Base-by-base conservation (phyloP, 768 basidiomycete species). In the Tricholoma sp. region DNA sequence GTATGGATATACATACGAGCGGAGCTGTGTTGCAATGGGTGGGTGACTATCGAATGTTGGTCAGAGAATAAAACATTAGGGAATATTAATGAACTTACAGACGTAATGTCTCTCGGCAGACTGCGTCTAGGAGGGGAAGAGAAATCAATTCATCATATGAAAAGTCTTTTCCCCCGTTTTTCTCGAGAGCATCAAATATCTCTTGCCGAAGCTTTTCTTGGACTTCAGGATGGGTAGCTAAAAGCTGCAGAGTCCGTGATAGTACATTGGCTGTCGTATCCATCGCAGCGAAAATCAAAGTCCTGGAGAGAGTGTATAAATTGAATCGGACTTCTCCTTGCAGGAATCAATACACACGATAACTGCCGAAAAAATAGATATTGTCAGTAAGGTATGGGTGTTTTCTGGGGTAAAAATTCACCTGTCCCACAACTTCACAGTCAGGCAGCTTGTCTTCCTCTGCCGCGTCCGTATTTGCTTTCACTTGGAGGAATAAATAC, bases 241-340 rank as follows among this genome's bases (percentile, higher is more conserved):
- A 68, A 4, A 72, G 59, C 32, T 70, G 61, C n/a, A 81, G 50
- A 11, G 64, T 70, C 0, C 73, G 68, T 6, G 71, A 65, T 11
- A 80, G 61, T 2, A 72, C 72, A n/a, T 62, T 67, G 10, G 77
- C 75, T 0, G 78, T 79, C 0, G 77, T 79, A 58, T 79, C 78
- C 56, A 72, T 74, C 1, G 70, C 77, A 0, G 77, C 77, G 48
- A 71, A 66, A 6, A 64, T 63, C 17, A 71, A 55, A 4, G 61
- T 65, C n/a, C 67, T 71, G 44, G 50, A 13, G 15, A 36, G n/a
- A 39, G 2, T 9, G 10, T 8, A 3, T 6, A 7, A 20, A 33
- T n/a, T 42, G 29, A 17, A 29, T 47, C 12, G 8, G 18, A 12
- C 8, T 50, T 31, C 24, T 32, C 1, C 7, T 34, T 28, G 32